Evolutionary conservation across 2,329 filamentous ascomycete species (phyloP).

Genomic region (Hypocrella siamensis): DNA sequence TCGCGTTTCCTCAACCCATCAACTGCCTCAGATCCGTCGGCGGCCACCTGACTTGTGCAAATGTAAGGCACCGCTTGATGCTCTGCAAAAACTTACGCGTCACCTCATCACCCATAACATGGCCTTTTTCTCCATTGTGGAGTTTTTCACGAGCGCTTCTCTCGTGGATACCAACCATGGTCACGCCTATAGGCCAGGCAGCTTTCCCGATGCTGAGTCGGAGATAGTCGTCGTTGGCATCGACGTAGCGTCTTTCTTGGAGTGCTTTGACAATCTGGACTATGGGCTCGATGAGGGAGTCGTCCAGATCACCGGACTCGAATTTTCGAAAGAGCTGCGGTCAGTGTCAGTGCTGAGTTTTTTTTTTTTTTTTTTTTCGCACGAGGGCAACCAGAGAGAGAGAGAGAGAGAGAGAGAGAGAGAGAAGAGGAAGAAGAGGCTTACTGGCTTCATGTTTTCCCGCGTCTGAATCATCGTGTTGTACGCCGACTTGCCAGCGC

Average conservation of each 20-base stretch:
- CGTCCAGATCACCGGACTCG: slow-evolving; percentile 64
- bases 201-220: slow-evolving; percentile 88
- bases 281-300: slow-evolving; percentile 64
- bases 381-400: too few species aligned
- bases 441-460: slow-evolving; percentile 67
- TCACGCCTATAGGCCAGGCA: slow-evolving; percentile 97
- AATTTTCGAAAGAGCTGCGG: slow-evolving; percentile 67
- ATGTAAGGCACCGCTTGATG: slow-evolving; percentile 91
- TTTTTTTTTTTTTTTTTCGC: neutral
- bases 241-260: slow-evolving; percentile 81
- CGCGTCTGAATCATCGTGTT: slow-evolving; percentile 76
- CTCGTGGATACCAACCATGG: slow-evolving; percentile 99
- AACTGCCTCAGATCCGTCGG: slow-evolving; percentile 83
- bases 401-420: neutral
- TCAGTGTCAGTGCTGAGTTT: neutral
- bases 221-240: slow-evolving; percentile 91
- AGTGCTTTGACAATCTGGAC: slow-evolving; percentile 85
- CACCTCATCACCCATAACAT: slow-evolving; percentile 93
- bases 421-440: slow-evolving; percentile 8
- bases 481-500: slow-evolving; percentile 66
- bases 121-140: slow-evolving; percentile 72
- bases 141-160: slow-evolving; percentile 89
- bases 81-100: slow-evolving; percentile 95
- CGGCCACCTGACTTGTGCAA: slow-evolving; percentile 93
- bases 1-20: slow-evolving; percentile 54